These are phyloP conservation scores for Fusarium poae DNA, from an alignment of 2,329 filamentous ascomycete species.

Conservation along the genomic window DNA sequence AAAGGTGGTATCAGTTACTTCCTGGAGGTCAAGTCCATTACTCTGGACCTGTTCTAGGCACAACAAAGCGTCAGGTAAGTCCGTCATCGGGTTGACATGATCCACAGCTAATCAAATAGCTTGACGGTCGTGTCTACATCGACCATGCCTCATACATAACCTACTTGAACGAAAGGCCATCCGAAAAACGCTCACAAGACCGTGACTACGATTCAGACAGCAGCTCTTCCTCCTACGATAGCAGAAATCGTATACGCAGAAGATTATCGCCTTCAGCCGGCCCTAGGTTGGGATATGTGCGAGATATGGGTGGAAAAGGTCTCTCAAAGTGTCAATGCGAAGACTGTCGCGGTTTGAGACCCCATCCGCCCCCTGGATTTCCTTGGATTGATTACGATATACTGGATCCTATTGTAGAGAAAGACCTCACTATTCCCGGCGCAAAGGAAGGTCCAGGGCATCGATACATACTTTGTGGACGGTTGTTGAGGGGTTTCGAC, in stretches of 20 bases:
- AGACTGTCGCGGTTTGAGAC: background rate
- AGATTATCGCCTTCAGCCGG: background rate
- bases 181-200: fast-evolving
- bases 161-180: background rate
- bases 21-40: background rate
- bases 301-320: background rate
- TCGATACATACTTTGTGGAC: background rate
- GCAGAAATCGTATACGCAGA: background rate
- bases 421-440: background rate
- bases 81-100: fast-evolving
- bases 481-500: background rate
- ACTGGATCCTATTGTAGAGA: background rate
- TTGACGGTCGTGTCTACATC: background rate
- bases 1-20: background rate
- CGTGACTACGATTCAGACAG: background rate
- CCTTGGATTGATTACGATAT: background rate
- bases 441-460: background rate
- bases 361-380: background rate
- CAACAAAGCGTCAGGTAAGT: background rate
- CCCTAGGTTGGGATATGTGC: background rate
- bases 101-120: fast-evolving
- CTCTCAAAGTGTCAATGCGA: background rate
- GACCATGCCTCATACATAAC: background rate
- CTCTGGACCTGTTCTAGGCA: background rate
- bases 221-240: background rate